A percentile compares a stretch with the other conserved stretches of the same genome.
Evolutionary conservation across 768 basidiomycete species (phyloP).

Genomic region (Boletellus ananas): DNA sequence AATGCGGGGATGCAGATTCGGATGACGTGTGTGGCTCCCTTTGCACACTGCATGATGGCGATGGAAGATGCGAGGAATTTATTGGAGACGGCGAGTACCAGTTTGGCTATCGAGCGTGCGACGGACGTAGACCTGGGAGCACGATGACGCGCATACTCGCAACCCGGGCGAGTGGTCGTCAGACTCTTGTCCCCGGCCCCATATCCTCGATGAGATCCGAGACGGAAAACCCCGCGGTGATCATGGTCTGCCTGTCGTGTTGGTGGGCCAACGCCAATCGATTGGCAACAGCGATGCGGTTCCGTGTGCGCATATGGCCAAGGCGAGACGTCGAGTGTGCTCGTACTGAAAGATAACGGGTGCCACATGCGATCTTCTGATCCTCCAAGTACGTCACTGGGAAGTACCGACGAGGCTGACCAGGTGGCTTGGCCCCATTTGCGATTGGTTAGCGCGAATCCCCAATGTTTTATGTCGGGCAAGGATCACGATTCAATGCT

Average conservation of each 20-base stretch:
- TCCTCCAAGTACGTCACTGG: neutral
- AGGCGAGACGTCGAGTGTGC: neutral
- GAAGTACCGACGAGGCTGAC: too few species aligned
- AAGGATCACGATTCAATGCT: neutral
- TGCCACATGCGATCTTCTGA: neutral
- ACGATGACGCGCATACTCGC: neutral
- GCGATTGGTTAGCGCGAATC: neutral
- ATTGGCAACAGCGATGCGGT: neutral
- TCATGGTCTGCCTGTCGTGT: neutral
- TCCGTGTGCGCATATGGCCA: neutral
- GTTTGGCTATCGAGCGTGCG: conserved; percentile 14
- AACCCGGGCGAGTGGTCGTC: neutral
- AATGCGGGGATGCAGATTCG: conserved; percentile 15
- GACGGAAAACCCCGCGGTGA: conserved; percentile 9
- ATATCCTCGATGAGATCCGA: conserved; percentile 10
- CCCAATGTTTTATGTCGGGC: neutral
- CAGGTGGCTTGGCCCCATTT: neutral
- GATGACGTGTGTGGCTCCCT: conserved; percentile 16
- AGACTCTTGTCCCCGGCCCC: neutral
- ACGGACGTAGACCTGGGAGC: conserved; percentile 2
- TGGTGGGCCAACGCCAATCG: neutral
- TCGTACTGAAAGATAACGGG: too few species aligned
- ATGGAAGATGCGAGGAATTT: conserved; percentile 7
- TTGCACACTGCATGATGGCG: neutral
- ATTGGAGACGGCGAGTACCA: conserved; percentile 1